Conservation (phyloP, 192 early-diverging fungal genomes). For the Linnemannia elongata region DNA sequence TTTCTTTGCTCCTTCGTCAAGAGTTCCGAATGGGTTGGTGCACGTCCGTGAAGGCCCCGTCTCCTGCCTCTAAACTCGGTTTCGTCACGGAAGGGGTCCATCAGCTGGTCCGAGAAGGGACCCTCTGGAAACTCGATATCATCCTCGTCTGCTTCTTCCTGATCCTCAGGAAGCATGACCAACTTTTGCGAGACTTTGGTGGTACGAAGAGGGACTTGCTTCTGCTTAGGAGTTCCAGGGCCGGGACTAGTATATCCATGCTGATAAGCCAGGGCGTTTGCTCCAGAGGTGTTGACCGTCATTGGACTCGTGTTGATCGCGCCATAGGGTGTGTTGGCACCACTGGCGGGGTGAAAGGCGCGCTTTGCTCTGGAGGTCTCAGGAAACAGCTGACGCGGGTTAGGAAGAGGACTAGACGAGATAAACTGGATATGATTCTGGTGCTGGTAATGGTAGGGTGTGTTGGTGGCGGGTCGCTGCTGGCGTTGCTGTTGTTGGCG, state of each 20-base stretch:
- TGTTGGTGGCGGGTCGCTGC: not conserved
- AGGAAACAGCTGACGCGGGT: constrained; percentile 51
- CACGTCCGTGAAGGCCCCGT: constrained; percentile 47
- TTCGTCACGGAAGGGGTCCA: constrained; percentile 42
- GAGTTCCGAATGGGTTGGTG: constrained; percentile 66
- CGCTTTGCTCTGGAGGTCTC: constrained; percentile 31
- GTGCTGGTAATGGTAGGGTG: constrained; percentile 35
- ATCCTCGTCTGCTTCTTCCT: constrained; percentile 38
- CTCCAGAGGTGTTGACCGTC: constrained; percentile 42
- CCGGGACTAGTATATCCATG: constrained; percentile 27
- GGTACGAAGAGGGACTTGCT: constrained; percentile 79
- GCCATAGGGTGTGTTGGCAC: constrained; percentile 27
- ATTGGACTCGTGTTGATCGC: constrained; percentile 37
- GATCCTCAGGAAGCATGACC: constrained; percentile 79
- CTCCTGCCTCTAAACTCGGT: constrained; percentile 27
- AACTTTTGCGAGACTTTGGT: constrained; percentile 94
- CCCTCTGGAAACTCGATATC: constrained; percentile 25
- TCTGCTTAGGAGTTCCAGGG: constrained; percentile 46
- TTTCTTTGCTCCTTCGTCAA: constrained; percentile 68
- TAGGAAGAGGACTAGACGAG: constrained; percentile 43
- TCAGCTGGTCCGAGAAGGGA: constrained; percentile 15
- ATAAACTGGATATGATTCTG: constrained; percentile 53
- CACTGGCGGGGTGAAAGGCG: constrained; percentile 37
- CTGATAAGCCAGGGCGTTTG: constrained; percentile 26
- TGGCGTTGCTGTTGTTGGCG: constrained; percentile 1